phyloP scores from a whole-genome alignment of 169 alveolate genomes.

The Plasmodium berghei region DNA sequence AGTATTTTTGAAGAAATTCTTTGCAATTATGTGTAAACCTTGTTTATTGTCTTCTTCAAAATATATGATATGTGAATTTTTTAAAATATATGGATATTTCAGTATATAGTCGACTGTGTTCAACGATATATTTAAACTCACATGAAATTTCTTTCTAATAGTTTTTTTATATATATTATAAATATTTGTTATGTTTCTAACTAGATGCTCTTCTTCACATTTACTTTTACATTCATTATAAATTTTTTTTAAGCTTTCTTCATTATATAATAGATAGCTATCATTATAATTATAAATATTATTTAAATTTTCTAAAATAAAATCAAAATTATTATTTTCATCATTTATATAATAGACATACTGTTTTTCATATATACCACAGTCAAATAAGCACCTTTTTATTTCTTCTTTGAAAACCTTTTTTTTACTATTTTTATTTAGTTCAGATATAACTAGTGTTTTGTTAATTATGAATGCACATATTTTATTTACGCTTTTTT shows the following conservation, averaged over 20 bases:
- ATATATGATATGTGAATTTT: slow-evolving; percentile 49
- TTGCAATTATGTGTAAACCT: slow-evolving; percentile 51
- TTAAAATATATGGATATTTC: slow-evolving; percentile 54
- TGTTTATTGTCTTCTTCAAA: slow-evolving; percentile 66
- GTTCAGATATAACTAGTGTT: slow-evolving; percentile 38
- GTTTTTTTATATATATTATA: slow-evolving; percentile 58
- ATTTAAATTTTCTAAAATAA: slow-evolving; percentile 49
- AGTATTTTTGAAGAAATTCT: slow-evolving; percentile 28
- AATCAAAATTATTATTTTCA: slow-evolving; percentile 43
- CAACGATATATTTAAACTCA: slow-evolving; percentile 45
- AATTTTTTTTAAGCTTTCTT: slow-evolving; percentile 54
- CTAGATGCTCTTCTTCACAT: slow-evolving; percentile 66
- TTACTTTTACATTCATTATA: slow-evolving; percentile 69
- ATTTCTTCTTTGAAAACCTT: slow-evolving; percentile 53
- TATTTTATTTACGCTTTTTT: slow-evolving; percentile 56
- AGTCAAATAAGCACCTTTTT: slow-evolving; percentile 56
- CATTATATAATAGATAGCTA: slow-evolving; percentile 55
- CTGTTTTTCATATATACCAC: slow-evolving; percentile 68
- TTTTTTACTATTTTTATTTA: slow-evolving; percentile 52
- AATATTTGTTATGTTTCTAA: slow-evolving; percentile 45
- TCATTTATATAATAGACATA: slow-evolving; percentile 58
- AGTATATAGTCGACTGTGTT: slow-evolving; percentile 7
- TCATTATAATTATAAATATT: slow-evolving; percentile 66
- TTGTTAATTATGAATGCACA: slow-evolving; percentile 63
- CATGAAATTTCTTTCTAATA: slow-evolving; percentile 55